A percentile compares a stretch with the other conserved stretches of the same genome.
Evolutionary conservation across 2,329 filamentous ascomycete species (phyloP).

Genomic region (Penicillium sclerotigenum): DNA sequence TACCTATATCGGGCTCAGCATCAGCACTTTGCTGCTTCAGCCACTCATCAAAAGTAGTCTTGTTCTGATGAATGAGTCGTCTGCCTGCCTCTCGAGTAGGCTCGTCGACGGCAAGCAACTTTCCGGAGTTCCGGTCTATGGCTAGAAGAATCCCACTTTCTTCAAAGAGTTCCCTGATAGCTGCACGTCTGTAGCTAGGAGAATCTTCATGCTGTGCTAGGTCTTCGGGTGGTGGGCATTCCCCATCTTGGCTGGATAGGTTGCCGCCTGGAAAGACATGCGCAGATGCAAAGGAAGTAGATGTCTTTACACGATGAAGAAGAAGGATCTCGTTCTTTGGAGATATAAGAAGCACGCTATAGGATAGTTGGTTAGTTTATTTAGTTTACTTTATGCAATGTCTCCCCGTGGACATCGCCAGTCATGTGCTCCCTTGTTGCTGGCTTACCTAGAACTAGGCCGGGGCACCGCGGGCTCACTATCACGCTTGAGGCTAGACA

Average conservation of each 20-base stretch:
- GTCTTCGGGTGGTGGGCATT: constrained; percentile 50
- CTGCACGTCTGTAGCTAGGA: constrained; percentile 71
- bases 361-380: constrained; percentile 15
- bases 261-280: constrained; percentile 95
- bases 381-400: neutral
- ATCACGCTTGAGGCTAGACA: constrained; percentile 21
- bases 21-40: constrained; percentile 40
- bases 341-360: constrained; percentile 78
- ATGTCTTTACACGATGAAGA: constrained; percentile 78
- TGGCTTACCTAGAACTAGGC: constrained; percentile 61
- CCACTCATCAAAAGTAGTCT: constrained; percentile 66
- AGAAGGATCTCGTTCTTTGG: constrained; percentile 83
- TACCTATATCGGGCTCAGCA: constrained; percentile 58
- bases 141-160: constrained; percentile 88
- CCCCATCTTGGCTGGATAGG: constrained; percentile 71
- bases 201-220: constrained; percentile 66
- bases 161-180: constrained; percentile 89
- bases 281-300: constrained; percentile 80
- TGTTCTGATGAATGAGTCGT: constrained; percentile 64
- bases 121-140: constrained; percentile 36
- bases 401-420: neutral
- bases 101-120: constrained; percentile 60
- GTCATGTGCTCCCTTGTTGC: neutral
- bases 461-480: constrained; percentile 50
- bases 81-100: constrained; percentile 63